These are phyloP conservation scores for Lojkania enalia DNA, from an alignment of 2,329 filamentous ascomycete genomes.

Conservation along the genomic window DNA sequence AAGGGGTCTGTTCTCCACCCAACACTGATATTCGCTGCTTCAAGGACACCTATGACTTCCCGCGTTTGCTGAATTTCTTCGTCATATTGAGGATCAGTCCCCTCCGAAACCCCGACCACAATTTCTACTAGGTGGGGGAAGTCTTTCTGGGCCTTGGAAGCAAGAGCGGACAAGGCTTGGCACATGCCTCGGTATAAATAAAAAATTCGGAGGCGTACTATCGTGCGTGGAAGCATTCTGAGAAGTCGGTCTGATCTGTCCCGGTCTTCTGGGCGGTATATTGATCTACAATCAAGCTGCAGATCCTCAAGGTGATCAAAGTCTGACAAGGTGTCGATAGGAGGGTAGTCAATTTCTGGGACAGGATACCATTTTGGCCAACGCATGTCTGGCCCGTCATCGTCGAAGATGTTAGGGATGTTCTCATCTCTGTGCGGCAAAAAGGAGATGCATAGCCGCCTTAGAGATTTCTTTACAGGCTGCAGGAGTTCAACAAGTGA, in stretches of 20 bases:
- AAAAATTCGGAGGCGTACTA: background rate
- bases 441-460: background rate
- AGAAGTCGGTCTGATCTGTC: background rate
- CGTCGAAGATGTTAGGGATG: background rate
- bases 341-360: background rate
- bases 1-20: no score
- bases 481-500: background rate
- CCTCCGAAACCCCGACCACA: background rate
- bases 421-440: background rate
- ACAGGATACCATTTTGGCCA: background rate
- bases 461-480: background rate
- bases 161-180: background rate
- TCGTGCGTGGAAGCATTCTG: background rate
- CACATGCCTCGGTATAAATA: background rate
- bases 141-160: background rate
- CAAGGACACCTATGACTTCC: no score
- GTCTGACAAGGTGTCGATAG: background rate
- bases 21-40: no score
- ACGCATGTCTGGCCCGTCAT: no score
- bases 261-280: background rate
- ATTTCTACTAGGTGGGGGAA: background rate
- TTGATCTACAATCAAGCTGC: background rate
- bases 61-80: background rate
- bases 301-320: background rate
- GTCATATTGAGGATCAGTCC: background rate